These are phyloP conservation scores for Penicillium cinerascens DNA, from an alignment of 495 filamentous ascomycete species.

Conservation along the genomic window DNA sequence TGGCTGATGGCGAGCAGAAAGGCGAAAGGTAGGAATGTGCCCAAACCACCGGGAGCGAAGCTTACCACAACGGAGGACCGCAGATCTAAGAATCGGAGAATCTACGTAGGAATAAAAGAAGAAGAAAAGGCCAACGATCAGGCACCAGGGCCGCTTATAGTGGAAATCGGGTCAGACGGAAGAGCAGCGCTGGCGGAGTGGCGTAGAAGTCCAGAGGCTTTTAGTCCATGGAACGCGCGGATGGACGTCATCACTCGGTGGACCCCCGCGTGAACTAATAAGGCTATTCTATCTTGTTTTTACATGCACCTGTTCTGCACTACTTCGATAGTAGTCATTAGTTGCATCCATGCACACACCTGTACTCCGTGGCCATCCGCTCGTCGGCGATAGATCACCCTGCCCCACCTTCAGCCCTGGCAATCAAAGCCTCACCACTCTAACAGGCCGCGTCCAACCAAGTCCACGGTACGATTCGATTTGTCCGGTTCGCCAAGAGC, in stretches of 20 bases:
- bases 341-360: neutral
- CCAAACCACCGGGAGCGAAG: conserved; percentile 2
- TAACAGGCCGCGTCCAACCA: too few species aligned
- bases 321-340: neutral
- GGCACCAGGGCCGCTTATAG: conserved; percentile 8
- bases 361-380: neutral
- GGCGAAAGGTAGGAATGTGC: conserved; percentile 6
- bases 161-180: conserved; percentile 15
- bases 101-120: neutral
- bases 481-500: neutral
- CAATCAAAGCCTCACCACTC: conserved; percentile 6
- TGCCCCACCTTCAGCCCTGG: conserved; percentile 8
- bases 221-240: conserved; percentile 13
- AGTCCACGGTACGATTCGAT: neutral
- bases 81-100: conserved; percentile 1
- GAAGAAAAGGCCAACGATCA: neutral
- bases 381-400: conserved; percentile 24
- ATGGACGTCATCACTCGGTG: conserved; percentile 15
- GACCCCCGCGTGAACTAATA: neutral
- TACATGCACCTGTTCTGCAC: neutral
- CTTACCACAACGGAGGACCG: conserved; percentile 7
- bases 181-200: conserved; percentile 6
- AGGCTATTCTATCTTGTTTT: neutral
- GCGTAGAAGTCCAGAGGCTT: neutral
- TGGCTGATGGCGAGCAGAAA: neutral